phyloP scores from a whole-genome alignment of 2,329 filamentous ascomycete species.

The Scopulariopsis brevicaulis region DNA sequence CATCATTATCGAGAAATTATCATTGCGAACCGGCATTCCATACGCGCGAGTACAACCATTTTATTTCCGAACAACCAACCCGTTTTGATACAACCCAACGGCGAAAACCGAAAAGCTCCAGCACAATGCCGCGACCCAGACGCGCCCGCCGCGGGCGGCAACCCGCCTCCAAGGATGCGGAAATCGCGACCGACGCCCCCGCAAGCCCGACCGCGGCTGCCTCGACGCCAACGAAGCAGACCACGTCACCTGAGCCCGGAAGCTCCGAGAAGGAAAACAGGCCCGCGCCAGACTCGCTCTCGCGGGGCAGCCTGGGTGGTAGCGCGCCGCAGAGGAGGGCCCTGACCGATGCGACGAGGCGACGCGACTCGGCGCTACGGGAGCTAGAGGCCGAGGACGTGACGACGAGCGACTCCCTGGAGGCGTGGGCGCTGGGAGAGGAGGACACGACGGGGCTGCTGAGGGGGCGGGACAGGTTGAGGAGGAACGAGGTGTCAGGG shows the following conservation, averaged over 20 bases:
- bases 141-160: constrained; percentile 14
- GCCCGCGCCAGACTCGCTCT: constrained; percentile 8
- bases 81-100: neutral
- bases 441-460: neutral
- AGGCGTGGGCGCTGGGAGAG: neutral
- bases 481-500: constrained; percentile 30
- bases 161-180: neutral
- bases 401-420: constrained; percentile 10
- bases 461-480: constrained; percentile 19
- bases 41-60: neutral
- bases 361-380: constrained; percentile 24
- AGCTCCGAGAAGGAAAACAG: constrained; percentile 5
- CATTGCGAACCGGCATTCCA: neutral
- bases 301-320: constrained; percentile 9
- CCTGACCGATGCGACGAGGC: constrained; percentile 4
- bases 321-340: neutral
- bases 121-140: constrained; percentile 17
- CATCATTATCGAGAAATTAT: neutral
- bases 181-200: neutral
- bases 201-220: constrained; percentile 1
- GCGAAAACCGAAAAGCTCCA: neutral
- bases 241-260: constrained; percentile 8
- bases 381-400: constrained; percentile 21
- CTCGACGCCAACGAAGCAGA: constrained; percentile 13
- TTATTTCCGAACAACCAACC: neutral